phyloP scores from a whole-genome alignment of 306 rosid genomes.

The Fragaria ananassa region DNA sequence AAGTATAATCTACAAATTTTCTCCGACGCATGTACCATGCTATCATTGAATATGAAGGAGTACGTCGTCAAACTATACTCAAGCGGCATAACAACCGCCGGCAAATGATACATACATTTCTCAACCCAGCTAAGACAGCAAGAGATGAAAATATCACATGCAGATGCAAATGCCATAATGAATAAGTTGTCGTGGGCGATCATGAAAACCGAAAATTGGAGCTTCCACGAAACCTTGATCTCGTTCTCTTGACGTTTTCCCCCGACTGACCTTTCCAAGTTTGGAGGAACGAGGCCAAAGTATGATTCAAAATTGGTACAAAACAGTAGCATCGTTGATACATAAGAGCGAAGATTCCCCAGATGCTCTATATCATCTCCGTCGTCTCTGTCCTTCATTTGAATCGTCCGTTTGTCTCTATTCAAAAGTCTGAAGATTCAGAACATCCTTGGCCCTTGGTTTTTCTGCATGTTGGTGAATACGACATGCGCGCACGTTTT shows the following conservation, averaged over 20 bases:
- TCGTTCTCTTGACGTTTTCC: neutral
- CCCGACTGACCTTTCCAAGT: neutral
- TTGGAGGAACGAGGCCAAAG: neutral
- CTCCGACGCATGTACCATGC: neutral
- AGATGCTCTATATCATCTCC: neutral
- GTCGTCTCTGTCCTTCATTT: neutral
- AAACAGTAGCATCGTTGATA: neutral
- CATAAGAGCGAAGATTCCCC: neutral
- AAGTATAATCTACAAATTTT: neutral
- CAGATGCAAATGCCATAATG: neutral
- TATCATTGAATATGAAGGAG: neutral
- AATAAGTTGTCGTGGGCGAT: neutral
- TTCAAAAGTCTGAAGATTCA: neutral
- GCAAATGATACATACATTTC: neutral
- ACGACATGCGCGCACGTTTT: neutral
- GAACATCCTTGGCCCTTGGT: neutral
- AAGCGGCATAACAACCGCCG: neutral
- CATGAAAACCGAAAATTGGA: neutral
- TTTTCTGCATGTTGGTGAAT: neutral
- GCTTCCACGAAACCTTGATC: neutral
- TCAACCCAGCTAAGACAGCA: neutral
- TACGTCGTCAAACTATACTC: neutral
- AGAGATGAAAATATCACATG: neutral
- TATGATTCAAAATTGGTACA: slow-evolving; percentile 5
- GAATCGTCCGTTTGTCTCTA: neutral